phyloP scores from a whole-genome alignment of 2,329 filamentous ascomycete genomes.

The Penicillium psychrosexuale region DNA sequence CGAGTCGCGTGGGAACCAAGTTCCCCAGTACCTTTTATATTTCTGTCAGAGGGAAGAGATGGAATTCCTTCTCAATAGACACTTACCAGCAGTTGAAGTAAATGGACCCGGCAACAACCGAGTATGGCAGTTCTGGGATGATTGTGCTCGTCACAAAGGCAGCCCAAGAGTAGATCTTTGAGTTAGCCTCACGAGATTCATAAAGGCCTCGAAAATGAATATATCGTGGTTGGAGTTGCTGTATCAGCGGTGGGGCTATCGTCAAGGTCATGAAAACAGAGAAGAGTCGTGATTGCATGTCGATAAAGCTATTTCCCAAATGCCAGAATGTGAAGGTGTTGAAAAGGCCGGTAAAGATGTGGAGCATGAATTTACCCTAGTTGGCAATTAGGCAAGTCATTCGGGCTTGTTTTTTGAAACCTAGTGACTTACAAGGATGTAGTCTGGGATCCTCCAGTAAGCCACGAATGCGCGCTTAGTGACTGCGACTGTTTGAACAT shows the following conservation, averaged over 20 bases:
- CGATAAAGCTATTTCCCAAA: slow-evolving; percentile 55
- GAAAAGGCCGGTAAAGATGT: slow-evolving; percentile 63
- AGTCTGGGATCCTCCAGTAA: slow-evolving; percentile 65
- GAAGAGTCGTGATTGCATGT: slow-evolving; percentile 70
- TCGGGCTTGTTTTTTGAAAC: not conserved
- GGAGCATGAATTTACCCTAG: slow-evolving; percentile 60
- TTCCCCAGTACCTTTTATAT: slow-evolving; percentile 49
- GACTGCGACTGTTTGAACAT: slow-evolving; percentile 53
- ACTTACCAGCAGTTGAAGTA: slow-evolving; percentile 64
- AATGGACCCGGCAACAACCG: slow-evolving; percentile 61
- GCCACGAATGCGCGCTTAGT: slow-evolving; percentile 58
- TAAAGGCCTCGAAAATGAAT: slow-evolving; percentile 65
- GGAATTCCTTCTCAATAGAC: too few relatives aligned
- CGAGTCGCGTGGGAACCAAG: slow-evolving; percentile 53
- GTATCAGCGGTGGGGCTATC: slow-evolving; percentile 70
- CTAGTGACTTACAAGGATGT: slow-evolving; percentile 42
- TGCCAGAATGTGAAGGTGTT: slow-evolving; percentile 70
- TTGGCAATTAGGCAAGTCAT: not conserved
- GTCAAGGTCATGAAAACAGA: slow-evolving; percentile 74
- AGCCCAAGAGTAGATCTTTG: slow-evolving; percentile 75
- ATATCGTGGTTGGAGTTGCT: slow-evolving; percentile 73
- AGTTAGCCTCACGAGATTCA: slow-evolving; percentile 67
- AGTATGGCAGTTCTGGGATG: slow-evolving; percentile 68
- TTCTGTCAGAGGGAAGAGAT: not conserved
- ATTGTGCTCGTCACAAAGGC: slow-evolving; percentile 66